Base-by-base conservation (phyloP, 148 eudicot genomes). In the Silene latifolia region DNA sequence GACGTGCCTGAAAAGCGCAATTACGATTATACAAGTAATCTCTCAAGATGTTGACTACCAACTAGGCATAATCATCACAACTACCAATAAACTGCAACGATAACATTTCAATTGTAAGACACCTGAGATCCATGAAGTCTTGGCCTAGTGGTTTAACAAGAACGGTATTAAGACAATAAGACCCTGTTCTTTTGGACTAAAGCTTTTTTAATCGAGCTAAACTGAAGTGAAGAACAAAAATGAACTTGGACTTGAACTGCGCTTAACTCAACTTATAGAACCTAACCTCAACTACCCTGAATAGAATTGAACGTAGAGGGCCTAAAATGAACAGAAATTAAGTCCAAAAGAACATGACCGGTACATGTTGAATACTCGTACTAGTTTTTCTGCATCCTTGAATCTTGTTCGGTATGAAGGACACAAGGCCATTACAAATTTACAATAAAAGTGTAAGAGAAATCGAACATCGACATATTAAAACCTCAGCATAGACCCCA, bases 1-100 rank as follows among this genome's bases (percentile, higher is more conserved):
- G 99, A 96, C 63, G 99, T 96, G 77, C 99, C 99, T 96, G 76
- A 72, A 8, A 79, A 70, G 42, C 39, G 21, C 60, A 71, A 77
- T 46, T 59, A 53, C 5, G 51, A 74, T 47, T 24, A 82, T 58
- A 58, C 39, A 71, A 61, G 27, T 66, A 18, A 65, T 64, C 11
- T 71, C 48, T 66, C 42, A 25, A 71, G 53, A 74, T 25, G 11
- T 53, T 74, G n/a, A 15, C 60, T 8, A 70, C 23, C 48, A 59
- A 47, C 25, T 69, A 20, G 3, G 35, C 19, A 63, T 24, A 59
- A 76, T 47, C 12, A 39, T 44, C 24, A 57, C 72, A 71, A 21
- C 15, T 42, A 51, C 27, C 25, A 35, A 18, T 58, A 70, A 51
- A 70, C 58, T 14, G 17, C 35, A 14, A 27, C 17, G 24, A 63